phyloP scores from a whole-genome alignment of 306 rosid genomes.

The Rubus parviflorus region DNA sequence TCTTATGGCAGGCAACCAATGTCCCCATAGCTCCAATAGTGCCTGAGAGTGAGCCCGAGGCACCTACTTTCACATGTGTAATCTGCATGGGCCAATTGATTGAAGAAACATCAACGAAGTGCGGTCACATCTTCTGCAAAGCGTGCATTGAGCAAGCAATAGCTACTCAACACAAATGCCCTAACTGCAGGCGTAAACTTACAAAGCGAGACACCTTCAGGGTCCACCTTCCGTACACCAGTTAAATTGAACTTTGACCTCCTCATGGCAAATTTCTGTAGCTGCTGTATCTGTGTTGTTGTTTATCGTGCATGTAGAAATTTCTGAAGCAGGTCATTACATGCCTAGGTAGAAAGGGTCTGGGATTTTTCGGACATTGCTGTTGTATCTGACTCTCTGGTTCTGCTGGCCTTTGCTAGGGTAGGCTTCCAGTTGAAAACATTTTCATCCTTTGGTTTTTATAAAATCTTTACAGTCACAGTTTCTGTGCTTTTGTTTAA shows the following conservation, averaged over 20 bases:
- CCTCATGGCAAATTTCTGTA: neutral
- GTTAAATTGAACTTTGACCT: slow-evolving; percentile 8
- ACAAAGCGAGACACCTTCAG: slow-evolving; percentile 32
- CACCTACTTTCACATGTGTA: slow-evolving; percentile 21
- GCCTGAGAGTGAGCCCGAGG: neutral
- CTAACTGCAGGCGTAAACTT: slow-evolving; percentile 43
- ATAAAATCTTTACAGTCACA: neutral
- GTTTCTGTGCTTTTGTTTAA: neutral
- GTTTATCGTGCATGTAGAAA: neutral
- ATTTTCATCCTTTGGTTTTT: neutral
- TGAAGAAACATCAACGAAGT: slow-evolving; percentile 21
- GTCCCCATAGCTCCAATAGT: neutral
- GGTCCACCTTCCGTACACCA: slow-evolving; percentile 41
- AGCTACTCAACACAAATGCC: slow-evolving; percentile 37
- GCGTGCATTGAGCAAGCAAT: slow-evolving; percentile 22
- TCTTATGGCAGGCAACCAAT: slow-evolving; percentile 10
- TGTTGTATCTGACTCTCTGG: neutral
- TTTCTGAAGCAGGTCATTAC: neutral
- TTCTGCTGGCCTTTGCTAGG: slow-evolving; percentile 8
- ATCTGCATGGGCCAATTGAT: slow-evolving; percentile 27
- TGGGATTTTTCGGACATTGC: neutral
- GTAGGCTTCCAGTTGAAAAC: neutral
- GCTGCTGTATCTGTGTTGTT: neutral
- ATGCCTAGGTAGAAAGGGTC: neutral
- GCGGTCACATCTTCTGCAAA: slow-evolving; percentile 19